These are phyloP conservation scores for Diaporthe vexans DNA, from an alignment of 2,329 filamentous ascomycete genomes.

Conservation along the genomic window DNA sequence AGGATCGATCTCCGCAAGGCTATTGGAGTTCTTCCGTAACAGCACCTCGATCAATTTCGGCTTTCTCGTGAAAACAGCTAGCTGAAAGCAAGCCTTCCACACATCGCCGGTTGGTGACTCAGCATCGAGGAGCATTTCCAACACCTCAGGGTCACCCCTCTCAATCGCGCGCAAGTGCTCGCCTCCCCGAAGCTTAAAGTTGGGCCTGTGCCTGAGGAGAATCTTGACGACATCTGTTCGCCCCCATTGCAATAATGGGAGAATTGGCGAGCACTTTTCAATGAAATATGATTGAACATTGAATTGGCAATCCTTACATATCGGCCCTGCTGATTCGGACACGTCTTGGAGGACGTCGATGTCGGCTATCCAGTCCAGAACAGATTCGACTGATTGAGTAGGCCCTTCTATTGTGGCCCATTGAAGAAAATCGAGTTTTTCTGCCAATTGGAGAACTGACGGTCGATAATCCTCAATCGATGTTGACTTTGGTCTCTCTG, in stretches of 20 bases:
- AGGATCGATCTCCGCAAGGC: neutral
- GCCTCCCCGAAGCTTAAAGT: neutral
- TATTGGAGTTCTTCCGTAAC: neutral
- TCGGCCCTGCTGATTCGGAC: accelerated
- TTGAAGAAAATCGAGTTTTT: accelerated
- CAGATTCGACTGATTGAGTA: neutral
- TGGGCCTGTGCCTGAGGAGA: neutral
- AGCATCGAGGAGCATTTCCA: neutral
- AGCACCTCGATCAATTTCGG: neutral
- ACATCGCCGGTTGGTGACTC: accelerated
- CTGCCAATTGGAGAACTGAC: neutral
- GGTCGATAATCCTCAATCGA: accelerated
- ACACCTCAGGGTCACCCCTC: neutral
- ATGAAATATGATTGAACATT: too few species aligned
- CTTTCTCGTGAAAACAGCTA: accelerated
- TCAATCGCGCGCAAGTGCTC: neutral
- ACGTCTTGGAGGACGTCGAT: neutral
- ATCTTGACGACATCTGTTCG: neutral
- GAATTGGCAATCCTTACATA: accelerated
- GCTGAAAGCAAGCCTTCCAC: neutral
- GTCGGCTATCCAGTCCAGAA: neutral
- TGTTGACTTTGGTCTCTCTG: neutral
- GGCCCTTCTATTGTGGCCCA: too few species aligned
- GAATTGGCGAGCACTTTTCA: neutral
- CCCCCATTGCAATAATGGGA: neutral